Evolutionary conservation across 2,329 filamentous ascomycete species (phyloP).

Genomic region (Fusarium tjaetaba): DNA sequence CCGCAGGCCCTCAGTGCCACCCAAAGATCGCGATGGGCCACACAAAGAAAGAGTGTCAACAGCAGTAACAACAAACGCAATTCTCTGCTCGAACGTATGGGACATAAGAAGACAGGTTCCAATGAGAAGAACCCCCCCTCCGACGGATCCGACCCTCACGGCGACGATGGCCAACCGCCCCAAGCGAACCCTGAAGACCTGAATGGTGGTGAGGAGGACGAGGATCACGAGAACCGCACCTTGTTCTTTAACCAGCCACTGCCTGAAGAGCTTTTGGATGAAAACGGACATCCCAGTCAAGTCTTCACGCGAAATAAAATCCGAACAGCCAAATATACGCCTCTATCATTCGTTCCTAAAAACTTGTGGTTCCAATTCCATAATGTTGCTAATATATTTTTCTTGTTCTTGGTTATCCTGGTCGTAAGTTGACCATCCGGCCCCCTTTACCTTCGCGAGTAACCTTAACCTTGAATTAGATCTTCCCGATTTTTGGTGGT

Average conservation of each 20-base stretch:
- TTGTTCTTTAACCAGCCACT: conserved; percentile 90
- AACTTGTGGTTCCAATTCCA: conserved; percentile 98
- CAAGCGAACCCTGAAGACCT: conserved; percentile 47
- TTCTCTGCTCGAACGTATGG: conserved; percentile 81
- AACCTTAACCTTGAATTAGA: conserved; percentile 62
- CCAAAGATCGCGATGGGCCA: conserved; percentile 93
- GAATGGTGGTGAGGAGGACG: conserved; percentile 51
- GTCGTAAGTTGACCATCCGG: conserved; percentile 71
- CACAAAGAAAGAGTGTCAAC: conserved; percentile 82
- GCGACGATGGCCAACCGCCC: conserved; percentile 39
- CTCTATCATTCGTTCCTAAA: conserved; percentile 93
- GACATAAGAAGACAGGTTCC: conserved; percentile 68
- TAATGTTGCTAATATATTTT: conserved; percentile 98
- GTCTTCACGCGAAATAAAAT: conserved; percentile 94
- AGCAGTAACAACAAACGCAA: conserved; percentile 82
- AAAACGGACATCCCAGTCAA: conserved; percentile 77
- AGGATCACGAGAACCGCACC: conserved; percentile 60
- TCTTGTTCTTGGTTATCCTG: conserved; percentile 94
- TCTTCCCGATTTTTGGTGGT: conserved; percentile 95
- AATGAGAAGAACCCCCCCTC: conserved; percentile 74
- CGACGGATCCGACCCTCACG: conserved; percentile 43
- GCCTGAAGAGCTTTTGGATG: conserved; percentile 78
- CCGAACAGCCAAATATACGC: conserved; percentile 96
- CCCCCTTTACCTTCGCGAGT: conserved; percentile 3
- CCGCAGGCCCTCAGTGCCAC: conserved; percentile 52